phyloP scores from a whole-genome alignment of 140 eudicot genomes.

The Flaveria floridana region DNA sequence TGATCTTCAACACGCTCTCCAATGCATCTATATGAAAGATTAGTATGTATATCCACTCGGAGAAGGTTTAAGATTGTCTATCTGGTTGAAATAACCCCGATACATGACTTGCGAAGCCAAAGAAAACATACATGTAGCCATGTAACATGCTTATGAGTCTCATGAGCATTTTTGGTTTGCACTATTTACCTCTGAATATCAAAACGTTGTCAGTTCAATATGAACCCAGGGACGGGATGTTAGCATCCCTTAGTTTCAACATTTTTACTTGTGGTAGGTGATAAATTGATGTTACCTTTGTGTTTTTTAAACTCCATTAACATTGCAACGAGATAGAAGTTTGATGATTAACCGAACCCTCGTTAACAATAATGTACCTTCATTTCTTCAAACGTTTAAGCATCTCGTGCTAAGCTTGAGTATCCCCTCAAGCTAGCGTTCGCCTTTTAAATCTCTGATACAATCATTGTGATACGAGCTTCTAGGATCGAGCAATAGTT shows the following conservation, averaged over 20 bases:
- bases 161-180: not conserved
- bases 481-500: too few relatives aligned
- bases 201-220: not conserved
- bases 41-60: not conserved
- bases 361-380: too few relatives aligned
- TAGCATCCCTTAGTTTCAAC: conserved; percentile 2
- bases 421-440: too few relatives aligned
- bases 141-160: not conserved
- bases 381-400: too few relatives aligned
- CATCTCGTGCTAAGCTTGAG: too few relatives aligned
- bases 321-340: too few relatives aligned
- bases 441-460: too few relatives aligned
- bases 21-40: conserved; percentile 8
- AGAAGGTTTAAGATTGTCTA: not conserved
- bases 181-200: not conserved
- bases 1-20: conserved; percentile 25
- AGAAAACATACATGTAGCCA: not conserved
- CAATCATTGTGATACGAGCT: too few relatives aligned
- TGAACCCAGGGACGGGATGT: conserved; percentile 14
- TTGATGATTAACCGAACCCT: too few relatives aligned
- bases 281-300: not conserved
- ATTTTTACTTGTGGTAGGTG: not conserved
- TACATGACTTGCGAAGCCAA: not conserved
- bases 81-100: not conserved
- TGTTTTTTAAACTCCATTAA: not conserved